Evolutionary conservation across 495 filamentous ascomycete species (phyloP).

Genomic region (Oidiodendron maius): DNA sequence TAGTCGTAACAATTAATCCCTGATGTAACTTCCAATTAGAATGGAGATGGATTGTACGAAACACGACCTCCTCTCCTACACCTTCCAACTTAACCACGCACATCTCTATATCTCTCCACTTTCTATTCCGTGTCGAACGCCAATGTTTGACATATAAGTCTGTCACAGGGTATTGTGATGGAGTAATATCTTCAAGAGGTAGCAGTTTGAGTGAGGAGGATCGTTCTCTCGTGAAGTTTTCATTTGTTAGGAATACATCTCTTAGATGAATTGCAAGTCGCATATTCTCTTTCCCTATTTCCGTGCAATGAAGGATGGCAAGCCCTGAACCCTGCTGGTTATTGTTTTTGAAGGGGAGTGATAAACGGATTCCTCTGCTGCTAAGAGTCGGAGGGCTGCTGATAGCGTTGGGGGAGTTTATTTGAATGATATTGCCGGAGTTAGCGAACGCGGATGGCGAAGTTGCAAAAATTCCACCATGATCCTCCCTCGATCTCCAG

Average conservation of each 20-base stretch:
- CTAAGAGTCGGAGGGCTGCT: conserved; percentile 1
- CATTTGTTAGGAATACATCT: conserved; percentile 1
- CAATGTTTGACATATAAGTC: conserved; percentile 3
- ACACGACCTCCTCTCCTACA: conserved; percentile 1
- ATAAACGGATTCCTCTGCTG: conserved; percentile 2
- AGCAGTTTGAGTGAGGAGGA: conserved; percentile 1
- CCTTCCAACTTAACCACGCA: conserved; percentile 4
- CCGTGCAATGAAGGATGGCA: conserved; percentile 3
- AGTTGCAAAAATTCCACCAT: conserved; percentile 5
- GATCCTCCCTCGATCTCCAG: conserved; percentile 2
- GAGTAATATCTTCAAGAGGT: neutral
- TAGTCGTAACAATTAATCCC: conserved; percentile 1
- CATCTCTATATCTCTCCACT: conserved; percentile 4
- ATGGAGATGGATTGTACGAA: neutral
- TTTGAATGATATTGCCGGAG: conserved; percentile 6
- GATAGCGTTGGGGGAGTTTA: neutral
- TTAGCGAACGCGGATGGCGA: conserved; percentile 4
- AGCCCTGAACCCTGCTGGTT: neutral
- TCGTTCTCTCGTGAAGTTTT: conserved; percentile 1
- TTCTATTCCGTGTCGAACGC: conserved; percentile 1
- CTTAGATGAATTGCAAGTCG: conserved; percentile 3
- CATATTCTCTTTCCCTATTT: conserved; percentile 3
- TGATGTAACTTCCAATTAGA: conserved; percentile 5
- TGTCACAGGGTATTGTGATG: neutral
- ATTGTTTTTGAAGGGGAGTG: conserved; percentile 1